Conservation (phyloP, 140 eudicot species). For the Bidens hawaiensis region DNA sequence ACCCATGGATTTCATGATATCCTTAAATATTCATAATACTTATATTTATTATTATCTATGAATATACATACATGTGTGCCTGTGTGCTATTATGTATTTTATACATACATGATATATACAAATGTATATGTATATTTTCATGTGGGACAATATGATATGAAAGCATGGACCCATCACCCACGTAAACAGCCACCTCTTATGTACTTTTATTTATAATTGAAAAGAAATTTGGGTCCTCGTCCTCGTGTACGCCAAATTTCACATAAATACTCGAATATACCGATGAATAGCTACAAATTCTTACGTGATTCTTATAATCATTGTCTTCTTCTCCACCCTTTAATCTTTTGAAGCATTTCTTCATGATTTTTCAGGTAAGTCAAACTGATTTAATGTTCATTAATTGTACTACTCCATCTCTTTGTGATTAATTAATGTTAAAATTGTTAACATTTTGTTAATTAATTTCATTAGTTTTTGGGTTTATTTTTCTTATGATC, state of each 20-base stretch:
- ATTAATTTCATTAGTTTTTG: background rate
- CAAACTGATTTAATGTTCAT: background rate
- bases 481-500: background rate
- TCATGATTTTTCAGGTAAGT: slow-evolving; percentile 31
- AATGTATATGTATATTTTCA: slow-evolving; percentile 7
- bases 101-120: background rate
- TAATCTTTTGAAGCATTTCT: slow-evolving; percentile 11
- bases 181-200: slow-evolving; percentile 23
- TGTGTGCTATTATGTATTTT: background rate
- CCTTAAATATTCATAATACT: background rate
- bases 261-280: background rate
- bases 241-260: slow-evolving; percentile 7
- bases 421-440: background rate
- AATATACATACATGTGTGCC: background rate
- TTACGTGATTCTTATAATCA: slow-evolving; percentile 12
- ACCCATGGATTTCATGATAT: slow-evolving; percentile 4
- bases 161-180: slow-evolving; percentile 22
- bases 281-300: slow-evolving; percentile 9
- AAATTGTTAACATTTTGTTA: background rate
- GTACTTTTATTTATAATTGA: slow-evolving; percentile 7
- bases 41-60: no score
- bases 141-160: slow-evolving; percentile 22
- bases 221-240: background rate
- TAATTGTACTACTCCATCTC: background rate
- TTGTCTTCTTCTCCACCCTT: slow-evolving; percentile 7